A percentile compares a stretch with the other conserved stretches of the same genome.
phyloP scores from a whole-genome alignment of 805 yeast genomes.

The Schwanniomyces vanrijiae region DNA sequence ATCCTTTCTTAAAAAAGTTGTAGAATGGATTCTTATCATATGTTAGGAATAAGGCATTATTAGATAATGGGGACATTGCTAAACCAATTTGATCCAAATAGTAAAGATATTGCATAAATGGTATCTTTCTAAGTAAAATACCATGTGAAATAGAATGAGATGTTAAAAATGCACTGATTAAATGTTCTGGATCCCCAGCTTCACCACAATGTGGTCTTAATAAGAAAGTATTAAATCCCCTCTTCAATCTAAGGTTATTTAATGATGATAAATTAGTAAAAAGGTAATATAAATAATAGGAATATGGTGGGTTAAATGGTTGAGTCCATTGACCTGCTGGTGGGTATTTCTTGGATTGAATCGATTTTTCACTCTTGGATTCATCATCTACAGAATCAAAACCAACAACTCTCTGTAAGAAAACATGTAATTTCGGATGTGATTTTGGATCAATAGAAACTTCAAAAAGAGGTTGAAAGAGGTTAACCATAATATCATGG shows the following conservation, averaged over 20 bases:
- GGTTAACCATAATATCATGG: conserved; percentile 72
- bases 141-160: conserved; percentile 97
- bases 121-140: conserved; percentile 86
- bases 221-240: conserved; percentile 87
- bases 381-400: conserved; percentile 99
- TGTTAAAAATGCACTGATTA: conserved; percentile 83
- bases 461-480: conserved; percentile 87
- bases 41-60: conserved; percentile 92
- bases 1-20: conserved; percentile 85
- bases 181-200: conserved; percentile 99
- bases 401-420: conserved; percentile 92
- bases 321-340: conserved; percentile 81
- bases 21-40: conserved; percentile 97
- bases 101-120: conserved; percentile 90
- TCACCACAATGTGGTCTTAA: conserved; percentile 98
- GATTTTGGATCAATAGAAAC: conserved; percentile 80
- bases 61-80: conserved; percentile 98
- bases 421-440: conserved; percentile 89
- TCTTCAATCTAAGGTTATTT: conserved; percentile 75
- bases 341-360: conserved; percentile 75
- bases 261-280: conserved; percentile 84
- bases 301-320: conserved; percentile 90
- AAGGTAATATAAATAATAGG: conserved; percentile 87
- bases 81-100: conserved; percentile 93
- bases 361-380: conserved; percentile 82